Evolutionary conservation across 73 alveolate species (phyloP), one percentile per base, ranked within the genome.

Genomic region (Strombidium stylifer): DNA sequence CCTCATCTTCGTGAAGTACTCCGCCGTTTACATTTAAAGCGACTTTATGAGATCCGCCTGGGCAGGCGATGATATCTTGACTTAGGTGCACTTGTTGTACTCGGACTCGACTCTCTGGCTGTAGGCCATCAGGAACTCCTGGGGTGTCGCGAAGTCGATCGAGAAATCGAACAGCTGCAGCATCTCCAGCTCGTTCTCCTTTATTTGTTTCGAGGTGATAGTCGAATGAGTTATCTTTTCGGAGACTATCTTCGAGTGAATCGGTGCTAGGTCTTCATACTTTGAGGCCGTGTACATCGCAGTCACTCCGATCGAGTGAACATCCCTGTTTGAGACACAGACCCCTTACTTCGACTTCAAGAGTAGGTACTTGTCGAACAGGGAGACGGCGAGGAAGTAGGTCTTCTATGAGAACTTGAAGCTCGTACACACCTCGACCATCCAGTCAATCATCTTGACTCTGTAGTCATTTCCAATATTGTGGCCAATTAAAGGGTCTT

Each of bases 381-480:
- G 26, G 67, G 69, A 67, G 20, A 81, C 90, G 4, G 96, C 74
- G 30, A 86, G 50, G 67, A 86, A 86, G 55, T 73, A 81, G 28
- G 96, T 81, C 53, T 86, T 78, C 47, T 73, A 82, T 21, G 87
- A 28, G 44, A 74, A 41, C 32, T 74, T 74, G 67, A 73, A 86
- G 25, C 85, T 73, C 11, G 75, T 50, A 30, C 81, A 45, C 12
- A 81, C 92, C 75, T 86, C 96, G 19, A 86, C 78, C 93, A 86
- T 86, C 96, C 96, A 86, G 78, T 86, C 92, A 36, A 86, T 56
- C 96, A 86, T 86, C 61, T 69, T 81, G 12, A 86, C 75, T 35
- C 96, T 37, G 14, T 73, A 66, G 30, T 45, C 65, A 1, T 76
- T 73, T 42, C 39, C 54, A 16, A 86, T 59, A 42, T 73, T 50